phyloP scores from a whole-genome alignment of 177 flowering plant species.

The Viscum album region DNA sequence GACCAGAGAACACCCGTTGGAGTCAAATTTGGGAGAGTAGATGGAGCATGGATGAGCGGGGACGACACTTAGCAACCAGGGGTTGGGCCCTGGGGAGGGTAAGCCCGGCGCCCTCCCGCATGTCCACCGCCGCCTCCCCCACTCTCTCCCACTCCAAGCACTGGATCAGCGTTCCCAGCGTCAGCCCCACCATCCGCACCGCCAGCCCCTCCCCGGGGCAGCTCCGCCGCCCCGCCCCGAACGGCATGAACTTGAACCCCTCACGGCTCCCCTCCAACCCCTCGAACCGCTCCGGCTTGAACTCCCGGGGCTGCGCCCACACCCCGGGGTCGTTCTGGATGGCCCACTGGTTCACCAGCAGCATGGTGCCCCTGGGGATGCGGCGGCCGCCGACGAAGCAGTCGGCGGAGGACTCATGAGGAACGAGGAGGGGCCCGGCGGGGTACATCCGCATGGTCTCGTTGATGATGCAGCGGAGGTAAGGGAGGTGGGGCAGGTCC shows the following conservation, averaged over 20 bases:
- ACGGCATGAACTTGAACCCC: not conserved
- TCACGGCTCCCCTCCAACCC: not conserved
- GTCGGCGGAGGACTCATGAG: not conserved
- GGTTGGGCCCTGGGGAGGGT: not conserved
- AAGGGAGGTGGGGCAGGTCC: not conserved
- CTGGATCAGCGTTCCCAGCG: not conserved
- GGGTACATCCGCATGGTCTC: slow-evolving; percentile 5
- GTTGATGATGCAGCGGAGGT: not conserved
- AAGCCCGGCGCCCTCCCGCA: not conserved
- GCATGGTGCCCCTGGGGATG: not conserved
- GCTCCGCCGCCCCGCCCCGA: slow-evolving; percentile 1
- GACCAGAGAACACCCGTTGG: too few relatives aligned
- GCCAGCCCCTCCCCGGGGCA: slow-evolving; percentile 2
- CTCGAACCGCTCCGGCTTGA: slow-evolving; percentile 2
- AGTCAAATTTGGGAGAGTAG: not conserved
- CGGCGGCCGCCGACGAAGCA: not conserved
- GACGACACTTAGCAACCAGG: not conserved
- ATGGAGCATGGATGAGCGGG: not conserved
- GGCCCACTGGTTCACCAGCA: not conserved
- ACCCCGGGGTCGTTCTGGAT: slow-evolving; percentile 3
- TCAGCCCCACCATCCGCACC: not conserved
- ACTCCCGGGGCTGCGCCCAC: slow-evolving; percentile 2
- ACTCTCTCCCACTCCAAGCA: not conserved
- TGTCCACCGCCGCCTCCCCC: slow-evolving; percentile 2
- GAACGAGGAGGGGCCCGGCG: not conserved